Percentiles rank a stretch among this genome's conserved stretches.
phyloP scores from a whole-genome alignment of 2,329 filamentous ascomycete genomes.

The Chaetomium strumarium region DNA sequence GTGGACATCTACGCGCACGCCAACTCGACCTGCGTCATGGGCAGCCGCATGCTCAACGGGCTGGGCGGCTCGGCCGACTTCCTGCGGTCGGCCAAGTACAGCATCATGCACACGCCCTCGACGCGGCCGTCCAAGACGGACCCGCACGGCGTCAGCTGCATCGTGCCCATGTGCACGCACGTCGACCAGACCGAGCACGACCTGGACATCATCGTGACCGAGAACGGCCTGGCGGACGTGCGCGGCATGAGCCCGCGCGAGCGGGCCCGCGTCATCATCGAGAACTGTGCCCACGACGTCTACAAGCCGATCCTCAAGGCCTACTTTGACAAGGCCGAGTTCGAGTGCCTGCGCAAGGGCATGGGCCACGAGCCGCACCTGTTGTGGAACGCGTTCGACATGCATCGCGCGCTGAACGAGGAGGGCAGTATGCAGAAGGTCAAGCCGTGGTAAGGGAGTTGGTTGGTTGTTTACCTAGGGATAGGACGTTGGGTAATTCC shows the following conservation, averaged over 20 bases:
- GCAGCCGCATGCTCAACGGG: constrained; percentile 80
- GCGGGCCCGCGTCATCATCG: constrained; percentile 76
- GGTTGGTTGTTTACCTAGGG: background rate
- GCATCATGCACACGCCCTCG: constrained; percentile 88
- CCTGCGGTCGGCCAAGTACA: constrained; percentile 72
- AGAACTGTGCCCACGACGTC: constrained; percentile 78
- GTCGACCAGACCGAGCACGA: constrained; percentile 92
- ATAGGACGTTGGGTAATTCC: background rate
- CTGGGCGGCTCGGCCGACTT: constrained; percentile 79
- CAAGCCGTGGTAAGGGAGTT: constrained; percentile 31
- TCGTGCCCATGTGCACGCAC: constrained; percentile 92
- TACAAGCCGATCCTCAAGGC: constrained; percentile 76
- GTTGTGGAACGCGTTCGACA: constrained; percentile 79
- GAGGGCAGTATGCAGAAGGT: constrained; percentile 84
- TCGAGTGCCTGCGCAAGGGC: constrained; percentile 76
- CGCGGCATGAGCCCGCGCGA: constrained; percentile 74
- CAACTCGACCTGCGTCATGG: constrained; percentile 86
- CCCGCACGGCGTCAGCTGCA: constrained; percentile 74
- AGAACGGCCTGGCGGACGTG: constrained; percentile 75
- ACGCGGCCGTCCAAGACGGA: constrained; percentile 77
- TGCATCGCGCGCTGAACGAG: constrained; percentile 77
- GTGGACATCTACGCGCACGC: constrained; percentile 94
- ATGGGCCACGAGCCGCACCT: constrained; percentile 88
- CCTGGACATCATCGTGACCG: constrained; percentile 77
- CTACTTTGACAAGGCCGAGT: constrained; percentile 83